Evolutionary conservation across 495 filamentous ascomycete genomes (phyloP).

Genomic region (Cryomyces antarcticus): DNA sequence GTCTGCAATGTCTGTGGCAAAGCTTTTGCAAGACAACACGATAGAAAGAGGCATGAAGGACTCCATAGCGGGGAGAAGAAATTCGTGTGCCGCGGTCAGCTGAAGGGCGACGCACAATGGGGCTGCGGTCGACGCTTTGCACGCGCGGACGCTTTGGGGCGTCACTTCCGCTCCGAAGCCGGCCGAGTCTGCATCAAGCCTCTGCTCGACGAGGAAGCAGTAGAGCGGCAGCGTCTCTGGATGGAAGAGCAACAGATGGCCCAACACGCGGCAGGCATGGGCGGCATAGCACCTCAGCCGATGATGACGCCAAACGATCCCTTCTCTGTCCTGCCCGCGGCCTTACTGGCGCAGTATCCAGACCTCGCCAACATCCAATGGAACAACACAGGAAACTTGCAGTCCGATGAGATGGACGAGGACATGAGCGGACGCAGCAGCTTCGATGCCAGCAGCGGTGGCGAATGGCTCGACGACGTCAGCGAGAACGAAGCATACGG

Average conservation of each 20-base stretch:
- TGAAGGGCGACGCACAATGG: slow-evolving; percentile 68
- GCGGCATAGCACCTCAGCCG: background rate
- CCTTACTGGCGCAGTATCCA: slow-evolving; percentile 77
- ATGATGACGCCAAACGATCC: background rate
- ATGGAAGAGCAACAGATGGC: slow-evolving; percentile 40
- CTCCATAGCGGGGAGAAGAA: slow-evolving; percentile 35
- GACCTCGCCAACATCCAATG: slow-evolving; percentile 70
- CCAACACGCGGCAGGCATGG: slow-evolving; percentile 3
- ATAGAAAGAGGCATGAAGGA: slow-evolving; percentile 24
- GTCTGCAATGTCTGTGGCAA: slow-evolving; percentile 69
- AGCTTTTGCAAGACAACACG: slow-evolving; percentile 32
- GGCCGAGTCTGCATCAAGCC: slow-evolving; percentile 93
- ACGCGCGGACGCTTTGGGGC: slow-evolving; percentile 80
- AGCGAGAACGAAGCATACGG: too few relatives aligned
- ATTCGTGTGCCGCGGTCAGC: slow-evolving; percentile 82
- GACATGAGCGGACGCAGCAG: slow-evolving; percentile 63
- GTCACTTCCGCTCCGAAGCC: slow-evolving; percentile 94
- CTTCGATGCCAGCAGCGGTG: slow-evolving; percentile 71
- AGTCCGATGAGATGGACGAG: slow-evolving; percentile 20
- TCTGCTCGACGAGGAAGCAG: slow-evolving; percentile 62
- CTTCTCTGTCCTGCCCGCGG: slow-evolving; percentile 43
- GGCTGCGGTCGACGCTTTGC: slow-evolving; percentile 88
- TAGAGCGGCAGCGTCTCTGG: slow-evolving; percentile 45
- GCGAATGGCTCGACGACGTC: slow-evolving; percentile 8
- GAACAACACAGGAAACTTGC: slow-evolving; percentile 27